Evolutionary conservation across 2,329 filamentous ascomycete species (phyloP).

Genomic region (Monilinia polystroma): DNA sequence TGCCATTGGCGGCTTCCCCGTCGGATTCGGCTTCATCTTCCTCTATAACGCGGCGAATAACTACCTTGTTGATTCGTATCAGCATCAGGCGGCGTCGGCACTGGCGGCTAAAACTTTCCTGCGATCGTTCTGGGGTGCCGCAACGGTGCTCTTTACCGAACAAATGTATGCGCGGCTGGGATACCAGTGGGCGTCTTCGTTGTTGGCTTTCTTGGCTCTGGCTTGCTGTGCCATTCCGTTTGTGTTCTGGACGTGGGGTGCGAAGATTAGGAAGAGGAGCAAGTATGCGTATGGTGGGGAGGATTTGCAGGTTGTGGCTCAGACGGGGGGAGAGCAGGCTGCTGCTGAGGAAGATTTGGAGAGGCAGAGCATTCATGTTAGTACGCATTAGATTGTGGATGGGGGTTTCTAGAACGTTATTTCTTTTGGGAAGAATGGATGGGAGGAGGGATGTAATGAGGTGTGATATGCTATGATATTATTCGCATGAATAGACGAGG

Average conservation of each 20-base stretch:
- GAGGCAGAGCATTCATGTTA: slow-evolving; percentile 34
- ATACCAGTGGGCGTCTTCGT: slow-evolving; percentile 70
- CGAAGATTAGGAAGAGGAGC: slow-evolving; percentile 64
- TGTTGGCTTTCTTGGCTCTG: slow-evolving; percentile 72
- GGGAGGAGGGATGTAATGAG: no score
- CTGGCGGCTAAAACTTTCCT: slow-evolving; percentile 80
- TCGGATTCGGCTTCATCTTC: slow-evolving; percentile 66
- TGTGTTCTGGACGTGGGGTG: slow-evolving; percentile 77
- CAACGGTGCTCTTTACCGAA: slow-evolving; percentile 72
- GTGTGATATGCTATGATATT: neutral
- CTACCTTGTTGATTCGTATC: slow-evolving; percentile 62
- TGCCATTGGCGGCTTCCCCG: slow-evolving; percentile 54
- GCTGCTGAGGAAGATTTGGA: slow-evolving; percentile 31
- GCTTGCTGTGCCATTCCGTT: slow-evolving; percentile 82
- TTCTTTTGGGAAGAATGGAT: neutral
- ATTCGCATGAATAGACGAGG: neutral
- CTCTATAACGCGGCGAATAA: slow-evolving; percentile 61
- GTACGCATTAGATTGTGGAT: slow-evolving; percentile 28
- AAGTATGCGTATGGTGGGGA: slow-evolving; percentile 71
- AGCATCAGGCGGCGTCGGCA: slow-evolving; percentile 75
- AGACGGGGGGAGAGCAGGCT: neutral
- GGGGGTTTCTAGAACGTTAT: no score
- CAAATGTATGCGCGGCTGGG: slow-evolving; percentile 76
- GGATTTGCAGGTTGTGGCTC: slow-evolving; percentile 45
- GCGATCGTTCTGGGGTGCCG: slow-evolving; percentile 77